These are phyloP conservation scores for Albifimbria verrucaria DNA, from an alignment of 2,329 filamentous ascomycete species.

Conservation along the genomic window DNA sequence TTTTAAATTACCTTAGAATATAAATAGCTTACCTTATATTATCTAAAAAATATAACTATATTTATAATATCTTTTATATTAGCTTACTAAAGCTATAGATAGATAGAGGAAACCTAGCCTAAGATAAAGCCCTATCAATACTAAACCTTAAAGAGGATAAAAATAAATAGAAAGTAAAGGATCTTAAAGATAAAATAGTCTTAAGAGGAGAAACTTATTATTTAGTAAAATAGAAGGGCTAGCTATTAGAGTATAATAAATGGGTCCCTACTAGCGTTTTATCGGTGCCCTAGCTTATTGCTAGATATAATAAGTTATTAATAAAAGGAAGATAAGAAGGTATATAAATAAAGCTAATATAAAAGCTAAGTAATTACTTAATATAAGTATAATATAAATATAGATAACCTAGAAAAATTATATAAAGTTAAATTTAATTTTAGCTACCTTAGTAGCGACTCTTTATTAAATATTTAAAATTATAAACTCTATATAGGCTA, in stretches of 20 bases:
- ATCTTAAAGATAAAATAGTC: background rate
- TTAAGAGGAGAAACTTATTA: background rate
- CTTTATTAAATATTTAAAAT: background rate
- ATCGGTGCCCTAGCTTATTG: background rate
- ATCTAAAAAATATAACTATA: background rate
- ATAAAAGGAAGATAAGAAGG: background rate
- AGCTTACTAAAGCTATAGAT: background rate
- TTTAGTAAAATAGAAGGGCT: background rate
- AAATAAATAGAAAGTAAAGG: background rate
- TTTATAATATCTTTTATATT: constrained; percentile 1
- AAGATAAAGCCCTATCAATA: background rate
- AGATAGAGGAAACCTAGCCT: background rate
- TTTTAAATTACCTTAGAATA: background rate
- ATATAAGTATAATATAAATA: background rate
- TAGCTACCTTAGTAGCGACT: background rate
- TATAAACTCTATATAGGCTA: background rate
- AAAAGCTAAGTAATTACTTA: background rate
- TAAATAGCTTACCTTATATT: background rate
- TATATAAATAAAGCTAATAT: background rate
- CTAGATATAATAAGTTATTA: background rate
- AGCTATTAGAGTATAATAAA: background rate
- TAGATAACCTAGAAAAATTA: no score
- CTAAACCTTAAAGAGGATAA: background rate
- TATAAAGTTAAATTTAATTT: background rate
- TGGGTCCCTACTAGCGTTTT: background rate